A percentile compares a stretch with the other conserved stretches of the same genome.
Conservation (phyloP, 2,329 filamentous ascomycete species). For the Claviceps pazoutovae region DNA sequence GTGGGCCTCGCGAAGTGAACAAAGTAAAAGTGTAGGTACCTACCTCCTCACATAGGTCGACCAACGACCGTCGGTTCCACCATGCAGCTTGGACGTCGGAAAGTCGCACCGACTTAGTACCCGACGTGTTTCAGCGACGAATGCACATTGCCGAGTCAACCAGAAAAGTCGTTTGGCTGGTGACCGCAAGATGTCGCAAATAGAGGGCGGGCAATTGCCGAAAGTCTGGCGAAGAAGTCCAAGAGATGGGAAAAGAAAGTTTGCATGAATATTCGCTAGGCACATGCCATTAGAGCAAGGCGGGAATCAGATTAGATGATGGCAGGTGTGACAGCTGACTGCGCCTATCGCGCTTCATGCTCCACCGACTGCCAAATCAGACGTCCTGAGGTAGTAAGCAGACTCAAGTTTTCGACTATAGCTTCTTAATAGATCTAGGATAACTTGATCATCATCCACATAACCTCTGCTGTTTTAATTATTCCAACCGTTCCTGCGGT, state of each 20-base stretch:
- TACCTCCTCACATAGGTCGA: too few relatives aligned
- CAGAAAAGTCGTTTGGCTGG: not conserved
- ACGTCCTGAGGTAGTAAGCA: too few relatives aligned
- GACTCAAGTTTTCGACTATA: too few relatives aligned
- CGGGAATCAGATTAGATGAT: not conserved
- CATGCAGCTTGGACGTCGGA: not conserved
- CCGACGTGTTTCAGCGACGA: slow-evolving; percentile 12
- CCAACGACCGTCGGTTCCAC: not conserved
- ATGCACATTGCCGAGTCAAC: slow-evolving; percentile 14
- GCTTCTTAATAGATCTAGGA: too few relatives aligned
- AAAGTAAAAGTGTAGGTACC: not conserved
- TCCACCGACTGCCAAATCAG: too few relatives aligned
- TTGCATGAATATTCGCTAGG: not conserved
- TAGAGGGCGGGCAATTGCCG: not conserved
- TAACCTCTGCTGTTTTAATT: too few relatives aligned
- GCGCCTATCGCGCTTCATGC: too few relatives aligned
- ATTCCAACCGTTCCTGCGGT: too few relatives aligned
- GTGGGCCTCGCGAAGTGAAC: not conserved
- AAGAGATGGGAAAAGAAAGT: not conserved
- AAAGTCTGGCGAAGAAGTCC: not conserved
- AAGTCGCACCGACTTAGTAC: not conserved
- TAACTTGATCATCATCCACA: too few relatives aligned
- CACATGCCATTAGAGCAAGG: not conserved
- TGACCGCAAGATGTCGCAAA: not conserved
- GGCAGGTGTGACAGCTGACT: not conserved